phyloP scores from a whole-genome alignment of 805 yeast genomes.

The Wickerhamomyces queroliae region DNA sequence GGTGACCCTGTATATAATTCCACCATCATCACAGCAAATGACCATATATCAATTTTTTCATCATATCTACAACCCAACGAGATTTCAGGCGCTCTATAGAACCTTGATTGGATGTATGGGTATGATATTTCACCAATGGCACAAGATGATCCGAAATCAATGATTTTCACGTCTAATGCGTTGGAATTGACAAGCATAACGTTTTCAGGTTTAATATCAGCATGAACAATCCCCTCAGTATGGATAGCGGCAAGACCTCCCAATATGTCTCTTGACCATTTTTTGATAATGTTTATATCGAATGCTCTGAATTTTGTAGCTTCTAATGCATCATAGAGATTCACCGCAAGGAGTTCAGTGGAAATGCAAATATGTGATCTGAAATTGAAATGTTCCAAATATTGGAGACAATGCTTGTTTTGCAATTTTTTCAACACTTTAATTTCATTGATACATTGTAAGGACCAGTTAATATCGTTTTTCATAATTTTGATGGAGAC shows the following conservation, averaged over 20 bases:
- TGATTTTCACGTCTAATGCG: slow-evolving; percentile 51
- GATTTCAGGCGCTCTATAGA: slow-evolving; percentile 77
- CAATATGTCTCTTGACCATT: slow-evolving; percentile 50
- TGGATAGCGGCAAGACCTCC: slow-evolving; percentile 59
- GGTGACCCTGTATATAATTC: slow-evolving; percentile 88
- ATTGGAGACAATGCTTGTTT: slow-evolving; percentile 36
- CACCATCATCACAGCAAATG: slow-evolving; percentile 82
- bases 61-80: slow-evolving; percentile 62
- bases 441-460: slow-evolving; percentile 76
- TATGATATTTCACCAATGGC: slow-evolving; percentile 59
- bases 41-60: slow-evolving; percentile 87
- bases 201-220: slow-evolving; percentile 86
- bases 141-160: slow-evolving; percentile 78
- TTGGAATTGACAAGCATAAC: slow-evolving; percentile 48
- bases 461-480: slow-evolving; percentile 64
- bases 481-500: slow-evolving; percentile 79
- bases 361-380: slow-evolving; percentile 79
- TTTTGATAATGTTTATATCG: slow-evolving; percentile 31
- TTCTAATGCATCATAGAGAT: slow-evolving; percentile 56
- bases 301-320: slow-evolving; percentile 45
- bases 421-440: slow-evolving; percentile 50
- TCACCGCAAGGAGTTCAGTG: slow-evolving; percentile 66
- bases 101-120: slow-evolving; percentile 80
- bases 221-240: slow-evolving; percentile 56
- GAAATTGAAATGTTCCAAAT: slow-evolving; percentile 67